Conservation (phyloP, 805 yeast species). For the Starmerella gropengiesseri region DNA sequence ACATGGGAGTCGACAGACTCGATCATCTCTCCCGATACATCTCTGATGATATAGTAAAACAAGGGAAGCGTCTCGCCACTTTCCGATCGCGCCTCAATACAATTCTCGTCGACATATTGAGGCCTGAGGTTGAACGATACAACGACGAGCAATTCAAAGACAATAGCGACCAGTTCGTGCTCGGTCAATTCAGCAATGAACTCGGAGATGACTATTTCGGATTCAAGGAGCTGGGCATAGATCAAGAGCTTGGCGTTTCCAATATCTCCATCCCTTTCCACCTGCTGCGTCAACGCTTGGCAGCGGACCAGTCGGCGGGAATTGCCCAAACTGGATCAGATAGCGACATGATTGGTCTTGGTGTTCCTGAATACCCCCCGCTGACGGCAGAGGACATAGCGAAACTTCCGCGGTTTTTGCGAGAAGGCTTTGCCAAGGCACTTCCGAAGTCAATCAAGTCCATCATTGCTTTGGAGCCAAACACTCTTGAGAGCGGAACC, state of each 20-base stretch:
- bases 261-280: slow-evolving; percentile 84
- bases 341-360: slow-evolving; percentile 1
- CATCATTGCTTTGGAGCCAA: neutral
- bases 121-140: slow-evolving; percentile 47
- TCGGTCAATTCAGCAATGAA: slow-evolving; percentile 90
- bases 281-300: slow-evolving; percentile 44
- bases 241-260: slow-evolving; percentile 76
- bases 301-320: slow-evolving; percentile 24
- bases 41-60: slow-evolving; percentile 59
- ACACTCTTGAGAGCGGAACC: too few relatives aligned
- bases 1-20: slow-evolving; percentile 66
- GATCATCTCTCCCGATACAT: slow-evolving; percentile 65
- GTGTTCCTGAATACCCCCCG: slow-evolving; percentile 58
- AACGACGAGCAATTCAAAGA: slow-evolving; percentile 75
- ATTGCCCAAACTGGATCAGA: neutral
- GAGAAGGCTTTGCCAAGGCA: slow-evolving; percentile 5
- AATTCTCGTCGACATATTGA: slow-evolving; percentile 65
- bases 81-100: slow-evolving; percentile 53
- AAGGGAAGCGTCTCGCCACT: slow-evolving; percentile 57
- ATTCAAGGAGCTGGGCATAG: slow-evolving; percentile 84
- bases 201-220: slow-evolving; percentile 98
- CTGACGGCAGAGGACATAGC: slow-evolving; percentile 37
- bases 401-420: slow-evolving; percentile 8
- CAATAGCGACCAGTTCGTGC: slow-evolving; percentile 83
- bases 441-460: neutral